Evolutionary conservation across 73 alveolate genomes (phyloP).

Genomic region (Paramecium tetraurelia): DNA sequence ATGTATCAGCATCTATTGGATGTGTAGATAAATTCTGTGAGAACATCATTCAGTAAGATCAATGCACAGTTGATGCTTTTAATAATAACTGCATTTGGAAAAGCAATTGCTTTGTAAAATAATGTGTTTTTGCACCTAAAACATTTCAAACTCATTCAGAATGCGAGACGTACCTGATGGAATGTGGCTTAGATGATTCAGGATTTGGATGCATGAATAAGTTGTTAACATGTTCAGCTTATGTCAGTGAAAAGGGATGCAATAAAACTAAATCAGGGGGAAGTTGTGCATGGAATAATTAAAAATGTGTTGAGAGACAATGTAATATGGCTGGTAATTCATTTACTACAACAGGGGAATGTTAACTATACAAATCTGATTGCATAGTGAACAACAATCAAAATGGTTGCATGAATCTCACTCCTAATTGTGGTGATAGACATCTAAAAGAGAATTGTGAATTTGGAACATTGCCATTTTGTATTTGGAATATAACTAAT

Average conservation of each 20-base stretch:
- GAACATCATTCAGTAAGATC: background rate
- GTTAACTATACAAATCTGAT: background rate
- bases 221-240: background rate
- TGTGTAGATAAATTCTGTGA: slow-evolving; percentile 25
- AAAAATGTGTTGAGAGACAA: background rate
- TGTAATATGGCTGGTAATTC: background rate
- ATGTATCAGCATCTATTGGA: background rate
- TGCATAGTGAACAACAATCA: background rate
- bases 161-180: background rate
- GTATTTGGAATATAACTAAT: background rate
- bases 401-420: background rate
- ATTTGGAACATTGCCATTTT: background rate
- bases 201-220: background rate
- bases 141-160: background rate
- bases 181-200: background rate
- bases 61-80: background rate
- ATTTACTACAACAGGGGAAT: background rate
- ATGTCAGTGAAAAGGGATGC: background rate
- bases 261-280: background rate
- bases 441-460: background rate
- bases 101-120: background rate
- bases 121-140: background rate
- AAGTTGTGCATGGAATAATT: background rate
- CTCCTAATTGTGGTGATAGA: background rate
- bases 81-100: background rate